These are phyloP conservation scores for Dalechampia spathulata DNA, from an alignment of 441 rosid genomes.

Conservation along the genomic window DNA sequence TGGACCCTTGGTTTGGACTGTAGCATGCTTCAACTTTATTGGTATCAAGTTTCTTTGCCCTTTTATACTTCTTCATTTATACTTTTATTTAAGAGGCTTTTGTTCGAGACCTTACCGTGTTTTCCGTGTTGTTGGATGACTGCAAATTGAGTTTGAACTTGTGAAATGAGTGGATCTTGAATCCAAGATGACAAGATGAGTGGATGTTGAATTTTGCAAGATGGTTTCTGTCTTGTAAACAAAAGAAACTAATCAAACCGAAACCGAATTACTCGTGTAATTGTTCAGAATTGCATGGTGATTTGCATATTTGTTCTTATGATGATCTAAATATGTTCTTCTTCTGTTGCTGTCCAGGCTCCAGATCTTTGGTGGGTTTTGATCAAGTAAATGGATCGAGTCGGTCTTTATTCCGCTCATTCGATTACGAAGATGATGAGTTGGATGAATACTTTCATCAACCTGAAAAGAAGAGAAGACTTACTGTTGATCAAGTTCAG, in stretches of 20 bases:
- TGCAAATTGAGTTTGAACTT: neutral
- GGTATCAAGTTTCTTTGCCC: neutral
- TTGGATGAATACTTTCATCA: constrained; percentile 54
- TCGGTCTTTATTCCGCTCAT: constrained; percentile 30
- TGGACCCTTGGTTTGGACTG: neutral
- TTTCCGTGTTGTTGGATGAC: neutral
- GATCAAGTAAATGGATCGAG: constrained; percentile 30
- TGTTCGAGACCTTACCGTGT: neutral
- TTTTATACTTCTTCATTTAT: neutral
- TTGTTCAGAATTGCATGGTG: neutral
- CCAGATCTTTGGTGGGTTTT: constrained; percentile 56
- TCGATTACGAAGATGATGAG: constrained; percentile 48
- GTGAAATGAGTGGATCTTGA: constrained; percentile 1
- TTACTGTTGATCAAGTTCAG: constrained; percentile 47
- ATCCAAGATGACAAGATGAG: too few relatives aligned
- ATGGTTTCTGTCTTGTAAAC: neutral
- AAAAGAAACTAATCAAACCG: neutral
- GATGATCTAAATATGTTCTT: neutral
- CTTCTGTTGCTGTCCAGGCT: constrained; percentile 24
- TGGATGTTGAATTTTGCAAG: neutral
- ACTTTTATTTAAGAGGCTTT: neutral
- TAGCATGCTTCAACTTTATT: neutral
- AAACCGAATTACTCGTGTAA: neutral
- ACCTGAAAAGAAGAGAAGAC: constrained; percentile 61
- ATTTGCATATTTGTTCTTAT: neutral